A percentile compares a stretch with the other conserved stretches of the same genome.
Conservation (phyloP, 352 stramenopile genomes). For the Phytophthora nicotianae region DNA sequence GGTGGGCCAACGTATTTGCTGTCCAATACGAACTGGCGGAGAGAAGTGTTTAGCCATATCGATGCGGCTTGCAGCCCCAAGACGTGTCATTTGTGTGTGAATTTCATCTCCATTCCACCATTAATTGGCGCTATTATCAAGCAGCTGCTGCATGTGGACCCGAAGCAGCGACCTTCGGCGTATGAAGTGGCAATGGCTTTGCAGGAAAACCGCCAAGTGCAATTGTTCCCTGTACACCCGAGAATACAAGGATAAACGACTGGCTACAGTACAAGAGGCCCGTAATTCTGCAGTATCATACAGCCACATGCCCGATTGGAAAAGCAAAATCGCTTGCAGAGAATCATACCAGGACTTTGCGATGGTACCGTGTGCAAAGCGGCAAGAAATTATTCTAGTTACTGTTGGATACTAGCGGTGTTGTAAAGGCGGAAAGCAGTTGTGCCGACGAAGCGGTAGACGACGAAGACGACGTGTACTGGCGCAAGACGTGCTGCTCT, state of each 20-base stretch:
- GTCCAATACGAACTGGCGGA: conserved; percentile 65
- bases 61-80: conserved; percentile 61
- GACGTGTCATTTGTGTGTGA: conserved; percentile 71
- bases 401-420: conserved; percentile 10
- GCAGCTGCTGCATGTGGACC: conserved; percentile 75
- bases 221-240: conserved; percentile 51
- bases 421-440: conserved; percentile 19
- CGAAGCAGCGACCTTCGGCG: conserved; percentile 63
- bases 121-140: conserved; percentile 81
- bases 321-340: background rate
- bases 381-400: conserved; percentile 7
- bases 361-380: background rate
- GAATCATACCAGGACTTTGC: conserved; percentile 3
- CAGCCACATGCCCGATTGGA: background rate
- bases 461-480: conserved; percentile 32
- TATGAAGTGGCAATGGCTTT: conserved; percentile 77
- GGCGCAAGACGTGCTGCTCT: conserved; percentile 52
- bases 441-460: conserved; percentile 27
- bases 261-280: conserved; percentile 2
- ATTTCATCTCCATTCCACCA: conserved; percentile 83
- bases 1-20: conserved; percentile 69
- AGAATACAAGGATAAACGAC: conserved; percentile 23
- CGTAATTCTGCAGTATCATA: background rate
- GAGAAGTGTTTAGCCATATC: conserved; percentile 80
- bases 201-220: conserved; percentile 63